Evolutionary conservation across 164 flowering plant species (phyloP), one percentile per base, ranked within the genome.

Genomic region (Liriodendron chinense): DNA sequence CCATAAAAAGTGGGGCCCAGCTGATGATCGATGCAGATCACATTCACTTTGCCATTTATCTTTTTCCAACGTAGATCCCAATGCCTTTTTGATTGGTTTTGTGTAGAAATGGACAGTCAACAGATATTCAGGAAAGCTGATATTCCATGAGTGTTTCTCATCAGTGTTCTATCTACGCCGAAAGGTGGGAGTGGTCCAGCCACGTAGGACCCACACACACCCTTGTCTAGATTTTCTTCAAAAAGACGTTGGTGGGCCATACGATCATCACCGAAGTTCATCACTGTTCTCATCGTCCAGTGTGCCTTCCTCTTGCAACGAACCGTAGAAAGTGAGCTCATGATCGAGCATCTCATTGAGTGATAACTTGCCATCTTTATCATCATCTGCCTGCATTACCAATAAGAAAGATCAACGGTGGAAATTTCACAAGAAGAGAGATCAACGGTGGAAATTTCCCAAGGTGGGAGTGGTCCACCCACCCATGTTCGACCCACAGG

Each of bases 341-440:
- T 89, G 88, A 24, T 83, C 80, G 8, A 90, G 75, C 86, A 92
- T 90, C 83, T 92, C 92, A 0, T 85, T 74, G 0, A 90, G 75
- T 1, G 87, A 74, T 63, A 92, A 72, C 6, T 63, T 77, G 22
- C 89, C 88, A 71, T 90, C 92, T 72, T 57, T 65, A 43, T 87
- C 81, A 9, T 87, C 91, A 79, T 92, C 96, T 18, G 86, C 92
- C 96, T 92, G 74, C 12, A 75, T 28, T 7, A 59, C 13, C 14
- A 23, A 7, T 7, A 28, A 48, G 23, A 48, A 43, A 13, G 3
- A 72, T 12, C 53, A 69, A 22, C 43, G 7, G 62, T 16, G 8
- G 26, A 57, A 2, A 68, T 25, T 9, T 7, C 24, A 47, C n/a
- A 49, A 20, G 8, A n/a, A n/a, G n/a, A n/a, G n/a, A n/a, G n/a